A percentile compares a stretch with the other conserved stretches of the same genome.
Conservation (phyloP, 352 stramenopile species). For the Globisporangium sylvaticum region DNA sequence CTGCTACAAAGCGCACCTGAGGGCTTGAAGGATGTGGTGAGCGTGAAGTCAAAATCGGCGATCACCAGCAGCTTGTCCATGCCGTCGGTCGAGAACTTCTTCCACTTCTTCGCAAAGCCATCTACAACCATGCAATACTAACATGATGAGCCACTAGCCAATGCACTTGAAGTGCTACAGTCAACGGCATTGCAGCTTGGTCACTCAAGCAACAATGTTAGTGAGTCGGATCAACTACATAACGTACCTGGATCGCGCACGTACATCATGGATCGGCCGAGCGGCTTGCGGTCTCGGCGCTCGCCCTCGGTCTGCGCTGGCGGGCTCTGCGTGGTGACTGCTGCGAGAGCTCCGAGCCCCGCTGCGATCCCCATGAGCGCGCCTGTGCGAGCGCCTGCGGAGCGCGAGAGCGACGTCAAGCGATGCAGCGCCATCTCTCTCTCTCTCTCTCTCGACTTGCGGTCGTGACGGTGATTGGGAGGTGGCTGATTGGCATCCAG, state of each 20-base stretch:
- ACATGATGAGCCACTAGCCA: too few relatives aligned
- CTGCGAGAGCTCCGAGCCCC: not conserved
- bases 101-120: constrained; percentile 64
- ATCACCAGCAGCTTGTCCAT: constrained; percentile 66
- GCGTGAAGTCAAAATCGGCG: constrained; percentile 71
- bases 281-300: constrained; percentile 9
- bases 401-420: not conserved
- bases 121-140: too few relatives aligned
- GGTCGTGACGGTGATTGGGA: not conserved
- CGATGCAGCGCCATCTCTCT: not conserved
- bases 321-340: not conserved
- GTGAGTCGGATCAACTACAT: too few relatives aligned
- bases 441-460: too few relatives aligned
- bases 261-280: constrained; percentile 25
- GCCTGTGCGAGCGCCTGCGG: not conserved
- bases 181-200: too few relatives aligned
- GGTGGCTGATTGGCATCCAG: too few relatives aligned
- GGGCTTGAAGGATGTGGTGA: constrained; percentile 48
- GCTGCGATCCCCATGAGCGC: not conserved
- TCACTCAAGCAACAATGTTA: too few relatives aligned
- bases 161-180: too few relatives aligned
- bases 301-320: not conserved
- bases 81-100: constrained; percentile 61
- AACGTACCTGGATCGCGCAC: constrained; percentile 38
- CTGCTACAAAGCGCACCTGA: constrained; percentile 9